phyloP scores from a whole-genome alignment of 208 protist species.

The Vickermania ingenoplastis region DNA sequence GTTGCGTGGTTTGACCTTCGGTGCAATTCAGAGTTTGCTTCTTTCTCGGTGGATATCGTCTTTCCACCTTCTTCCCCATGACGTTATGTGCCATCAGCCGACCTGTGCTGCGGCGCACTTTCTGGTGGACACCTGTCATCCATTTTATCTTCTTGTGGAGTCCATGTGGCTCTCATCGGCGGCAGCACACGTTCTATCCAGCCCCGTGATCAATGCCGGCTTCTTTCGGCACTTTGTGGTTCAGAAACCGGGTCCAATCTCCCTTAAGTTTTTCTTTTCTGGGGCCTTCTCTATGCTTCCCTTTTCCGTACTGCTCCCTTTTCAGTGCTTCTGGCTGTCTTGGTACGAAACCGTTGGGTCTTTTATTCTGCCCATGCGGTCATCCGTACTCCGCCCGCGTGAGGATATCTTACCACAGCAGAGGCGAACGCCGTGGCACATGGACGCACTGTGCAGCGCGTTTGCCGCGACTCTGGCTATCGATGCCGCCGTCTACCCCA shows the following conservation, averaged over 20 bases:
- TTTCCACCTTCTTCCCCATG: neutral
- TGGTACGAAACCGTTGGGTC: conserved; percentile 72
- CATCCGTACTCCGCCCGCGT: conserved; percentile 54
- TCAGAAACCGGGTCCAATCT: conserved; percentile 19
- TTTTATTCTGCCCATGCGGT: conserved; percentile 54
- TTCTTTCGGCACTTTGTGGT: conserved; percentile 65
- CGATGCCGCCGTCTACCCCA: conserved; percentile 37
- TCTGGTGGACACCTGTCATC: conserved; percentile 56
- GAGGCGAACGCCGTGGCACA: conserved; percentile 8
- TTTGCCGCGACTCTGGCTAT: conserved; percentile 32
- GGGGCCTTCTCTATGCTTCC: conserved; percentile 30
- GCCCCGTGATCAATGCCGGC: conserved; percentile 44
- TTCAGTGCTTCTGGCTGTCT: conserved; percentile 46
- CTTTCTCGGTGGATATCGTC: neutral
- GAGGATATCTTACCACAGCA: conserved; percentile 41
- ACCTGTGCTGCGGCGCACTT: neutral
- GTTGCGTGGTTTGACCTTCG: conserved; percentile 27
- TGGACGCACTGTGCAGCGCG: conserved; percentile 49
- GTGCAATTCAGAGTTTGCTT: conserved; percentile 23
- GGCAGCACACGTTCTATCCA: conserved; percentile 36
- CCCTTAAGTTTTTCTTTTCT: conserved; percentile 21
- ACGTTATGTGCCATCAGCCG: conserved; percentile 3
- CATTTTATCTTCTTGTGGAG: conserved; percentile 55
- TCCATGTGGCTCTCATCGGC: conserved; percentile 25
- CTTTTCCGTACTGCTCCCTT: conserved; percentile 33